These are phyloP conservation scores for Boletellus ananas DNA, from an alignment of 768 basidiomycete species.

Conservation along the genomic window DNA sequence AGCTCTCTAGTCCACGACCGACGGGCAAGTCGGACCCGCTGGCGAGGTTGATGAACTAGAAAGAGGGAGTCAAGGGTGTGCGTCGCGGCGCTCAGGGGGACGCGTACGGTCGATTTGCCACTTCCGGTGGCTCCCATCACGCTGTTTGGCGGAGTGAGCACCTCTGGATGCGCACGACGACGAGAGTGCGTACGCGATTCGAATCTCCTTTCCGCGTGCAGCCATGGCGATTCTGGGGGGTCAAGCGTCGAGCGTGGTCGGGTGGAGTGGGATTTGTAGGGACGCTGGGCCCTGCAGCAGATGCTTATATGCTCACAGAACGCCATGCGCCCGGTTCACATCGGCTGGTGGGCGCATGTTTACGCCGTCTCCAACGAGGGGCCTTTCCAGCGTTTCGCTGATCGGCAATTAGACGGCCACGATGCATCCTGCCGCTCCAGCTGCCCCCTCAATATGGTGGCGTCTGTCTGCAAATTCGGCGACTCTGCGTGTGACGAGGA, in stretches of 20 bases:
- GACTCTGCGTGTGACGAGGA: slow-evolving; percentile 7
- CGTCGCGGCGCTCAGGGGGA: background rate
- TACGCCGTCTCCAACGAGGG: slow-evolving; percentile 7
- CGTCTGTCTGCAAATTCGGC: slow-evolving; percentile 12
- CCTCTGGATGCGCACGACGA: background rate
- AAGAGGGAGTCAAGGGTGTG: background rate
- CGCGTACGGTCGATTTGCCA: slow-evolving; percentile 35
- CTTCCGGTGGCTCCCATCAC: slow-evolving; percentile 36
- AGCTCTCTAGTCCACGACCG: slow-evolving; percentile 46
- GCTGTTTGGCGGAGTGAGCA: slow-evolving; percentile 14
- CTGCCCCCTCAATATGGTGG: slow-evolving; percentile 7
- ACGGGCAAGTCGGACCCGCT: slow-evolving; percentile 48
- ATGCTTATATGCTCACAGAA: slow-evolving; percentile 16
- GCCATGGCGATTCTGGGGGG: slow-evolving; percentile 19
- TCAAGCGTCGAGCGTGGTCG: too few species aligned
- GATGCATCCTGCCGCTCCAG: slow-evolving; percentile 22
- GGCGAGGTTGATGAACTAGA: slow-evolving; percentile 49
- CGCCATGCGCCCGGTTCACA: slow-evolving; percentile 16
- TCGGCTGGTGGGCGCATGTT: slow-evolving; percentile 12
- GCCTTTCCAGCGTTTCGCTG: slow-evolving; percentile 20
- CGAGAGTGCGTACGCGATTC: slow-evolving; percentile 29
- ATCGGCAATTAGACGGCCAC: slow-evolving; percentile 26
- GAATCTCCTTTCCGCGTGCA: slow-evolving; percentile 26
- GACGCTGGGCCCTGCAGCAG: too few species aligned
- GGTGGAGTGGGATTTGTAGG: too few species aligned